Base-by-base conservation (phyloP, 163 green algal species). In the Scenedesmus sp. region DNA sequence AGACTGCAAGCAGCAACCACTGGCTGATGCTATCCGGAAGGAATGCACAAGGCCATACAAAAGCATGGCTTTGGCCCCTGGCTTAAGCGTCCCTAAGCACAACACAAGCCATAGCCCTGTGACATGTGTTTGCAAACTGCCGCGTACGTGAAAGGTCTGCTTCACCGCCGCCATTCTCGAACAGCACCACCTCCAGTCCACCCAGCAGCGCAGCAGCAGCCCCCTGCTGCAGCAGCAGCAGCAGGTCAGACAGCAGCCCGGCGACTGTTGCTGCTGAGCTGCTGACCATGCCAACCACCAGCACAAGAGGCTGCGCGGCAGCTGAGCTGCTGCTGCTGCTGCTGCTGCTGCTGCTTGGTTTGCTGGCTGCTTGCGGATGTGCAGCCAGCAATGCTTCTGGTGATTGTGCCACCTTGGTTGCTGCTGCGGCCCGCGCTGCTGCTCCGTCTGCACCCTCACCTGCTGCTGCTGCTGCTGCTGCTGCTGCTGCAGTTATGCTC, bases 181-280 rank as follows among this genome's bases (percentile, higher is more conserved):
- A 16, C 89, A 92, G 52, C 82, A 92, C 12, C 20, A 92, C 89
- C 67, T 83, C 82, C 70, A 92, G 56, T 0, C 89, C 89, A 10
- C 82, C 89, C 26, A 92, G 26, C 60, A 84, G 46, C 5, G 2
- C 15, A 5, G 1, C 82, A 3, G 7, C 62, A 15, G 66, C 64
- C 18, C 66, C 64, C 70, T 91, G 70, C 9, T 82, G 82, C 82
- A 84, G 59, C 62, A 92, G 89, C 77, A 76, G 66, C n/a, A 85
- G 54, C 64, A 92, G 82, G 66, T 92, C 89, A 46, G 12, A n/a
- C 64, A 92, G 70, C 54, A 92, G 82, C 8, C 77, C 46, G 0
- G 8, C 20, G 7, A 88, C 89, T 9, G 57, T 62, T 15, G 7
- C 23, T 0, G 64, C 8, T 52, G 54, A 70, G 74, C 84, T 88